phyloP scores from a whole-genome alignment of 2,329 filamentous ascomycete species.

The Venturia nashicola region DNA sequence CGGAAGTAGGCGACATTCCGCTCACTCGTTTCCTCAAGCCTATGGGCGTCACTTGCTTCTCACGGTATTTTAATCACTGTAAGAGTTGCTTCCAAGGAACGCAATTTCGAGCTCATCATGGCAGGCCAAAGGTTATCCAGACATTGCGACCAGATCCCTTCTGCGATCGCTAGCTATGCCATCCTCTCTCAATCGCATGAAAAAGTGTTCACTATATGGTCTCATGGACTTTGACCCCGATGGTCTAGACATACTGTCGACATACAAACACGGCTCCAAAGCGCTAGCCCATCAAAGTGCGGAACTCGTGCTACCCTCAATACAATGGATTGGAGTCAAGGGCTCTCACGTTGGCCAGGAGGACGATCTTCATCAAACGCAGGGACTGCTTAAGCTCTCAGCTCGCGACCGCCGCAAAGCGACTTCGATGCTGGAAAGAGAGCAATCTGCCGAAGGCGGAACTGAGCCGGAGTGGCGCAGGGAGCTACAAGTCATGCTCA shows the following conservation, averaged over 20 bases:
- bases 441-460: slow-evolving; percentile 21
- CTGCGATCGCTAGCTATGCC: slow-evolving; percentile 40
- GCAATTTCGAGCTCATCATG: slow-evolving; percentile 1
- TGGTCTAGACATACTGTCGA: slow-evolving; percentile 60
- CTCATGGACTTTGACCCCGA: slow-evolving; percentile 69
- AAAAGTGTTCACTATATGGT: slow-evolving; percentile 41
- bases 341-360: slow-evolving; percentile 19
- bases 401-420: slow-evolving; percentile 47
- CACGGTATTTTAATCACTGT: slow-evolving; percentile 60
- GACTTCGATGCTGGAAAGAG: slow-evolving; percentile 35
- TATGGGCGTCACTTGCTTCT: slow-evolving; percentile 39
- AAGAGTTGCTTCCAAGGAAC: slow-evolving; percentile 13
- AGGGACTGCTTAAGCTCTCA: slow-evolving; percentile 39
- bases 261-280: slow-evolving; percentile 60
- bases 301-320: slow-evolving; percentile 30
- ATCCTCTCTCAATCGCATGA: slow-evolving; percentile 31
- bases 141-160: slow-evolving; percentile 57
- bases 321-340: slow-evolving; percentile 55
- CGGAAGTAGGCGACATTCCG: slow-evolving; percentile 56
- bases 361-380: slow-evolving; percentile 18
- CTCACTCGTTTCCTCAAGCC: slow-evolving; percentile 45
- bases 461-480: slow-evolving; percentile 30
- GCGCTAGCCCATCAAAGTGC: slow-evolving; percentile 47
- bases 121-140: slow-evolving; percentile 73
- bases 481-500: slow-evolving; percentile 61